Base-by-base conservation (phyloP, 805 yeast species). In the Wickerhamomyces xylosicus region DNA sequence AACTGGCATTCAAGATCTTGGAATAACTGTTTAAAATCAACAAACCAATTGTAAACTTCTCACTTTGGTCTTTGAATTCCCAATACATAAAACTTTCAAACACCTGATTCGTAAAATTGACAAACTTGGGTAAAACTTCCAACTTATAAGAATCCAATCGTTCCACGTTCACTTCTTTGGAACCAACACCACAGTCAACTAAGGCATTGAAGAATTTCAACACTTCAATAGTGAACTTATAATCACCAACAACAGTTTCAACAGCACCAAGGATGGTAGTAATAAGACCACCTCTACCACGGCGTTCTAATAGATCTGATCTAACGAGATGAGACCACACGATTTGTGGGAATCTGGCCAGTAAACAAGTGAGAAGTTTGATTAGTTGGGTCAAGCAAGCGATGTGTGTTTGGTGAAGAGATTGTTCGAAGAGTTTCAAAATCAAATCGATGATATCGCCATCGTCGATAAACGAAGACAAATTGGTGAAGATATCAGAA, bases 261-360 rank as follows among this genome's bases (percentile, higher is more conserved):
- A 76, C 71, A 5, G 86, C 69, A 2, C 89, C 87, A 36, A 85
- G 63, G 2, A 85, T 67, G 1, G 70, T 67, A 2, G 73, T 58
- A 1, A 78, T 74, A 35, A 75, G 59, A 0, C 92, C 89, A 33
- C 83, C 85, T 45, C 73, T 74, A 1, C 77, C 77, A 40, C 72
- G 67, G 36, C 69, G 67, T 13, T 80, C 78, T 1, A 86, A 62
- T 21, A 87, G 61, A 16, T 74, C 70, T 0, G 95, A 80, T 37
- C 76, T 74, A 18, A 75, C 70, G 13, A 90, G 57, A 50, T 80
- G 80, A 0, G 86, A 71, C 95, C 96, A 89, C 3, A 87, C 81
- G 40, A 85, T 66, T 42, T 71, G 68, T 0, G 94, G 74, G 31
- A 67, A 71, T 5, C 73, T 59, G 35, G 62, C 63, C 31, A 64